Base-by-base conservation (phyloP, 1,284 basidiomycete species). In the Leccinum ponderosum region DNA sequence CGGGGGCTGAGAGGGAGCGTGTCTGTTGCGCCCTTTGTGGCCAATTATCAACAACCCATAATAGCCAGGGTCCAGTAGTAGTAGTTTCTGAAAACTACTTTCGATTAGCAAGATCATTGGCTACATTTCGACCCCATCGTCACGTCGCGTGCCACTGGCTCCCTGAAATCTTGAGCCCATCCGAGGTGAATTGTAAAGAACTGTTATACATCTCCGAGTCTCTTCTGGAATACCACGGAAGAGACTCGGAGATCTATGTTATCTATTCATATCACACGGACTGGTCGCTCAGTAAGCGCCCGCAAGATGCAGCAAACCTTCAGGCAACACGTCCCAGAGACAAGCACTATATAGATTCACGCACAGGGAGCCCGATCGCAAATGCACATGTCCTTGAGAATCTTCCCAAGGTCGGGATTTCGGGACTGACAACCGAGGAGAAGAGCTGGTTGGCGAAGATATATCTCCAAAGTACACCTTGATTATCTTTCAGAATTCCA, bases 301-400 rank as follows among this genome's bases (percentile, higher is more conserved):
- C 22, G 55, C 61, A 27, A 44, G 0, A 99, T 98, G 97, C 97
- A 98, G 77, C 93, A 97, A 76, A 95, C 95, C 0, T 88, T 98
- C 9, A 73, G 91, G 59, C 81, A 85, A 15, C 87, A 91, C 68
- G 97, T 95, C 69, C 90, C 90, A 3, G 75, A 85, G 58, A 82
- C 86, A 82, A 14, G 8, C 29, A 29, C 27, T 29, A 88, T 94
- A 96, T 77, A 84, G 82, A 50, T 98, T 98, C 77, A 96, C 90
- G 2, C 95, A 98, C 74, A 88, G 97, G 54, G 85, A 89, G 64
- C 80, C 81, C 47, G 77, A 84, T 42, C 81, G 29, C 29, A 29
- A 29, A 8, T 29, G 29, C 29, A 29, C 29, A 29, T 29, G 2
- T 6, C 6, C 29, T 29, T 29, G 29, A 29, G 29, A 29, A 29